A percentile compares a stretch with the other conserved stretches of the same genome.
These are phyloP conservation scores for Boletus vinaceobasis DNA, from an alignment of 768 basidiomycete genomes.

Conservation along the genomic window DNA sequence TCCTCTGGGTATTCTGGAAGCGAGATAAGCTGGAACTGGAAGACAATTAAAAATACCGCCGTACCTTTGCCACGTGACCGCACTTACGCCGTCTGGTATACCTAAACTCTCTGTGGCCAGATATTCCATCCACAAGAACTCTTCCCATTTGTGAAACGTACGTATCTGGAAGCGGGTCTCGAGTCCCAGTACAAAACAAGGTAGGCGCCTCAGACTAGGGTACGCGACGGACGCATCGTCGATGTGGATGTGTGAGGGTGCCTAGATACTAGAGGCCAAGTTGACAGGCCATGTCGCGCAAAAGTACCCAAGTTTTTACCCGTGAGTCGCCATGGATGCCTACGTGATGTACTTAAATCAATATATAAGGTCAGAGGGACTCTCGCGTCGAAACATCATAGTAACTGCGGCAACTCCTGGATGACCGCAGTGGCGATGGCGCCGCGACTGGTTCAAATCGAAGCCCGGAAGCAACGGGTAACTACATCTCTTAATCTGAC, in stretches of 20 bases:
- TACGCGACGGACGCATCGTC: background rate
- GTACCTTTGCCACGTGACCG: background rate
- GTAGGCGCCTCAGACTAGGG: background rate
- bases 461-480: background rate
- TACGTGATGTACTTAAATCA: too few relatives aligned
- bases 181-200: background rate
- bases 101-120: background rate
- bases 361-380: too few relatives aligned
- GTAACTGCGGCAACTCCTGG: too few relatives aligned
- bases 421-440: background rate
- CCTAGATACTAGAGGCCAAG: background rate
- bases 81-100: background rate
- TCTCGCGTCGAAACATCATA: too few relatives aligned
- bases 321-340: too few relatives aligned
- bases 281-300: background rate
- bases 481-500: background rate
- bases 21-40: background rate
- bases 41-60: background rate
- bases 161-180: background rate
- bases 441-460: too few relatives aligned
- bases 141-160: background rate
- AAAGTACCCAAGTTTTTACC: background rate
- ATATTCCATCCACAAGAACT: background rate
- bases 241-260: background rate
- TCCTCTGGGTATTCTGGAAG: too few relatives aligned